Evolutionary conservation across 2,329 filamentous ascomycete species (phyloP).

Genomic region (Phaeosphaeria sp.): DNA sequence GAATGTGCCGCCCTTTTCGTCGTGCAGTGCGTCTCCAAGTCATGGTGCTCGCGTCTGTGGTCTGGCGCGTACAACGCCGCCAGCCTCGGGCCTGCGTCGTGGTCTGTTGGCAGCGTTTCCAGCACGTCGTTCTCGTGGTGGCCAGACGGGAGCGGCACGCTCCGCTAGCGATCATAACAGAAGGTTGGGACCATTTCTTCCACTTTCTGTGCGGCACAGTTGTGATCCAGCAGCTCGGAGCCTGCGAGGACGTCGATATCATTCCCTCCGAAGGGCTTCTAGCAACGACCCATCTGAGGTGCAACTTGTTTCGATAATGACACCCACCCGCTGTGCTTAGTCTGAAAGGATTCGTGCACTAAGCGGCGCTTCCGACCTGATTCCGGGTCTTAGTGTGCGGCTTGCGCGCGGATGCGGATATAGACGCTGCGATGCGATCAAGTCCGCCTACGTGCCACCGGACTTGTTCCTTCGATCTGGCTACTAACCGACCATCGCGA

Average conservation of each 20-base stretch:
- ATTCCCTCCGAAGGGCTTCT: neutral
- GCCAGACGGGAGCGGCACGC: slow-evolving; percentile 33
- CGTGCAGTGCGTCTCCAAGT: slow-evolving; percentile 15
- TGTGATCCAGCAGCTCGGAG: slow-evolving; percentile 3
- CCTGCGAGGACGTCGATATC: neutral
- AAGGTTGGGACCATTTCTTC: slow-evolving; percentile 23
- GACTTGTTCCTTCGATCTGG: neutral
- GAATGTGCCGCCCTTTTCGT: slow-evolving; percentile 8
- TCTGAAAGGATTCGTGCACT: slow-evolving; percentile 18
- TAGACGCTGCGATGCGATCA: slow-evolving; percentile 21
- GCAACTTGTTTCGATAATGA: neutral
- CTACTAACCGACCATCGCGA: neutral
- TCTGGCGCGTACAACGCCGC: slow-evolving; percentile 8
- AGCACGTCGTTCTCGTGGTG: slow-evolving; percentile 23
- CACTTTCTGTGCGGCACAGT: slow-evolving; percentile 13
- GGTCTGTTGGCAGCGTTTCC: slow-evolving; percentile 12
- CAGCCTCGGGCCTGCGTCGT: neutral
- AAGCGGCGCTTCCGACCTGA: slow-evolving; percentile 1
- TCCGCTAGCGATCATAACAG: slow-evolving; percentile 34
- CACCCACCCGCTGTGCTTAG: slow-evolving; percentile 13
- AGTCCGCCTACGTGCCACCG: slow-evolving; percentile 2
- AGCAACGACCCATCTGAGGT: neutral
- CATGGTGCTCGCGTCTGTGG: slow-evolving; percentile 24
- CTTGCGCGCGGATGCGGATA: slow-evolving; percentile 24
- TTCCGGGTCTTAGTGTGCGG: neutral